Evolutionary conservation across 768 basidiomycete species (phyloP), one percentile per base, ranked within the genome.

Genomic region (Naematelia aurantialba): DNA sequence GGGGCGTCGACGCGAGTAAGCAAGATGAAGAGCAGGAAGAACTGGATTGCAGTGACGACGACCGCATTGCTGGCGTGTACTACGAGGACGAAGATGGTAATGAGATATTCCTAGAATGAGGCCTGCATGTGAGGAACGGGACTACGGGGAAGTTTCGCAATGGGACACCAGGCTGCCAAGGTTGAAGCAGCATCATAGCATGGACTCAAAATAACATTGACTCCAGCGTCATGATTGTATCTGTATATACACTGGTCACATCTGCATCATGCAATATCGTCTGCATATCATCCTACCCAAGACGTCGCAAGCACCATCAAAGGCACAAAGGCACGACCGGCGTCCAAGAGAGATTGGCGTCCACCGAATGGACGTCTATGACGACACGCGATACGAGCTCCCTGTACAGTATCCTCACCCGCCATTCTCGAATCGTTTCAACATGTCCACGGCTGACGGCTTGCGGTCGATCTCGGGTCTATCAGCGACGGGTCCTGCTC

Each of bases 41-140:
- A n/a, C 62, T 62, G 3, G 67, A 62, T 46, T 56, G 45, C 3
- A 42, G 34, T 14, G 65, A 69, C 22, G 65, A 69, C 26, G 69
- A 66, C 12, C 49, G 50, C 29, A 70, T 73, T 45, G 48, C 45
- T 19, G 72, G 67, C 1, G 64, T 73, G 5, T 73, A 50, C 45
- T 65, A 55, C 39, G 56, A 63, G 10, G 61, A 63, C 31, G 58
- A 63, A 19, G 60, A 67, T 19, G 71, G 71, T 1, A 58, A 66
- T 10, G 4, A 64, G 26, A 42, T 69, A 4, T 55, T 69, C 46
- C 26, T 63, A 22, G 50, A 42, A n/a, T 55, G 34, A 39, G 34
- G n/a, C 17, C 17, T 8, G 34, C 34, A 39, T 17, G 8, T 4
- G 27, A 44, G 4, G 52, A 26, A 42, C 17, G 30, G 27, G 34